Evolutionary conservation across 1,139 yeast genomes (phyloP).

Genomic region (Saccharomycopsis crataegensis): DNA sequence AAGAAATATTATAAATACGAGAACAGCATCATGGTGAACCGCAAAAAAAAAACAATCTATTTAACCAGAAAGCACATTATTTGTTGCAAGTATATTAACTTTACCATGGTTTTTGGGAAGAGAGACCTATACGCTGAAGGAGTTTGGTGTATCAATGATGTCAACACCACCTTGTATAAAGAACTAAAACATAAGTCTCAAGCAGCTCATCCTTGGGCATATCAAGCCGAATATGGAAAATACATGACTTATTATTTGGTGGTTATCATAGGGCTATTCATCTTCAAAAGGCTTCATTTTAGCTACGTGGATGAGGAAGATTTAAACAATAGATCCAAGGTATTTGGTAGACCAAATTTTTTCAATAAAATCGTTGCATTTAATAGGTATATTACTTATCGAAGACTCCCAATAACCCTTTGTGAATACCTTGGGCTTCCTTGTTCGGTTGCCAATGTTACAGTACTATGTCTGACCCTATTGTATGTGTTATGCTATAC

Average conservation of each 20-base stretch:
- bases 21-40: no score
- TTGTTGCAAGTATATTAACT: no score
- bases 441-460: constrained; percentile 39
- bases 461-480: constrained; percentile 35
- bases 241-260: constrained; percentile 40
- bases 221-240: constrained; percentile 36
- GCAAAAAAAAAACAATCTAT: no score
- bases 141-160: constrained; percentile 41
- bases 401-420: constrained; percentile 35
- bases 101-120: background rate
- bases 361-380: constrained; percentile 30
- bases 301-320: constrained; percentile 31
- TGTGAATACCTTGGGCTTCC: constrained; percentile 43
- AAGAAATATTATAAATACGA: no score
- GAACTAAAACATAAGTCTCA: constrained; percentile 31
- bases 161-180: constrained; percentile 28
- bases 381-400: constrained; percentile 42
- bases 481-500: constrained; percentile 41
- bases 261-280: constrained; percentile 33
- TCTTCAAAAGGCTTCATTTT: constrained; percentile 36
- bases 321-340: constrained; percentile 20
- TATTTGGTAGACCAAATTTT: constrained; percentile 3
- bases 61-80: no score
- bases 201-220: constrained; percentile 34
- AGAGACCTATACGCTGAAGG: constrained; percentile 28